Conservation (phyloP, 352 stramenopile genomes). For the Phytophthora citrophthora region DNA sequence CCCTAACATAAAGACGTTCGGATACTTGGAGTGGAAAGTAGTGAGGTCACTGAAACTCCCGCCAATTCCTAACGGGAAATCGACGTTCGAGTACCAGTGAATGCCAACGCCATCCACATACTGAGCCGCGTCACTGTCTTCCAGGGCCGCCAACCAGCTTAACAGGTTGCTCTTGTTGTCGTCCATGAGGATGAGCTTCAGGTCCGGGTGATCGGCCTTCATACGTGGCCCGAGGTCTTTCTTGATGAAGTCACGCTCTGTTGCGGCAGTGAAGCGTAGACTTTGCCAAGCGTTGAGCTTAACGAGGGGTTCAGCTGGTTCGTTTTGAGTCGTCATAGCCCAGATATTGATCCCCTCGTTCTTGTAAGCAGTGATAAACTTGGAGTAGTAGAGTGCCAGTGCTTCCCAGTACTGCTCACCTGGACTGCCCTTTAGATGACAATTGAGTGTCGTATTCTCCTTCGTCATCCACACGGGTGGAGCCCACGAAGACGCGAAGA, state of each 20-base stretch:
- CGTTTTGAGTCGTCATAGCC: constrained; percentile 82
- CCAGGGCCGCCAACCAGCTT: constrained; percentile 40
- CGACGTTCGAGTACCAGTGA: constrained; percentile 77
- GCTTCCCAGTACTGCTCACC: constrained; percentile 55
- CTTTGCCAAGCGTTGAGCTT: constrained; percentile 52
- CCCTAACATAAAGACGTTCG: constrained; percentile 67
- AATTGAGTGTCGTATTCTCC: constrained; percentile 55
- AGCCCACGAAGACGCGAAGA: constrained; percentile 82
- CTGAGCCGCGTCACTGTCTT: constrained; percentile 44
- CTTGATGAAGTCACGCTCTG: constrained; percentile 69
- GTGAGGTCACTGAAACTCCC: constrained; percentile 49
- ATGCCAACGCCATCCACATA: constrained; percentile 84
- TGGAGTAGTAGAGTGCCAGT: constrained; percentile 81
- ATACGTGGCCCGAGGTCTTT: constrained; percentile 71
- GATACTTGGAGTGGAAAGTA: constrained; percentile 42
- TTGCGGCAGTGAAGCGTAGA: constrained; percentile 40
- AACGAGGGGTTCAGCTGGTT: constrained; percentile 50
- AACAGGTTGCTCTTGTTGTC: constrained; percentile 72
- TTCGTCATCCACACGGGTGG: constrained; percentile 84
- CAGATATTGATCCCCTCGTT: constrained; percentile 62
- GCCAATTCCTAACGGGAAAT: constrained; percentile 35
- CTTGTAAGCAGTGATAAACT: constrained; percentile 79
- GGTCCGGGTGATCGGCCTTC: constrained; percentile 62
- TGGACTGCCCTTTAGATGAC: constrained; percentile 46
- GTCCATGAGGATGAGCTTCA: constrained; percentile 81